Conservation (phyloP, 2,329 filamentous ascomycete species). For the Xylaria sp. region DNA sequence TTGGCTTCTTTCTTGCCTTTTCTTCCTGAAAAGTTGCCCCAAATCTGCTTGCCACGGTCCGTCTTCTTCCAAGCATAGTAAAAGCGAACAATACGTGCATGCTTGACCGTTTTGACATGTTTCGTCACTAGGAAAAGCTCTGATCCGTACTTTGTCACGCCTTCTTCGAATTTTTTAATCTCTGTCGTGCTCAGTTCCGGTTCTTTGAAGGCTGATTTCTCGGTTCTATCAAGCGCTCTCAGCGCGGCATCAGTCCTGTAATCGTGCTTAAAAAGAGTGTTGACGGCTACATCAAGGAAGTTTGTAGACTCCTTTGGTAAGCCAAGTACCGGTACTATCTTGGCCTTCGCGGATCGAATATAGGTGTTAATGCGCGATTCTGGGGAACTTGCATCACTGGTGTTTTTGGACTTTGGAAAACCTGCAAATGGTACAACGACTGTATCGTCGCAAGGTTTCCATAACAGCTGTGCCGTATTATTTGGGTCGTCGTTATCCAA, state of each 20-base stretch:
- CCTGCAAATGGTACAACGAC: slow-evolving; percentile 27
- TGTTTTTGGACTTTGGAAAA: slow-evolving; percentile 30
- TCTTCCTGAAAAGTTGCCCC: slow-evolving; percentile 87
- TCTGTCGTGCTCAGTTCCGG: slow-evolving; percentile 82
- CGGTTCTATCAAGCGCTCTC: slow-evolving; percentile 72
- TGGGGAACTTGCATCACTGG: slow-evolving; percentile 56
- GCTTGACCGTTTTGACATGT: slow-evolving; percentile 84
- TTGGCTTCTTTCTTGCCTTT: slow-evolving; percentile 91
- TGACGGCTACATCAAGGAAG: slow-evolving; percentile 83
- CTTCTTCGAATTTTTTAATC: slow-evolving; percentile 91
- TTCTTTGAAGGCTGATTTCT: slow-evolving; percentile 81
- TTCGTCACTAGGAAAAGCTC: slow-evolving; percentile 85
- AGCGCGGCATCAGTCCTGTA: slow-evolving; percentile 79
- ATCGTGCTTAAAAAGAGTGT: slow-evolving; percentile 75
- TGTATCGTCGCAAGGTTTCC: slow-evolving; percentile 73
- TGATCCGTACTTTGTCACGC: slow-evolving; percentile 87
- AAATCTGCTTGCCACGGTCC: slow-evolving; percentile 82
- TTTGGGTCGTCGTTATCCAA: slow-evolving; percentile 73
- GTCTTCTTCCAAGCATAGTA: slow-evolving; percentile 99
- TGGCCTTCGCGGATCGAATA: slow-evolving; percentile 73
- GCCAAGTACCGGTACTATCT: slow-evolving; percentile 70
- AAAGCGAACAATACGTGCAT: slow-evolving; percentile 85
- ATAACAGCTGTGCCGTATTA: slow-evolving; percentile 79
- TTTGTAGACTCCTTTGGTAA: slow-evolving; percentile 83
- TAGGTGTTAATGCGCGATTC: slow-evolving; percentile 77